phyloP scores from a whole-genome alignment of 306 rosid genomes.

The Begonia peltatifolia region DNA sequence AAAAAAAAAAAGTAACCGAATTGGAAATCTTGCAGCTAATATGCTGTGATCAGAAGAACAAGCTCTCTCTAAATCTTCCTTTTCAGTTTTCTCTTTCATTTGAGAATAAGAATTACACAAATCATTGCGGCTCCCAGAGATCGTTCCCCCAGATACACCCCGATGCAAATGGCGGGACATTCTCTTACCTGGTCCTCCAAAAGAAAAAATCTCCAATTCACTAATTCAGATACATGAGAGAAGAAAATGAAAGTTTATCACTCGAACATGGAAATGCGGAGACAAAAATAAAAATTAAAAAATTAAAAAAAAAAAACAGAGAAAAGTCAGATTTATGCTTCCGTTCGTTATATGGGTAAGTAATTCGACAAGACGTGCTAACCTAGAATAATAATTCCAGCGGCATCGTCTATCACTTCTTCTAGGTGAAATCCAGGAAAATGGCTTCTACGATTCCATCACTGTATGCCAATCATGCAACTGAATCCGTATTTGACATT shows the following conservation, averaged over 20 bases:
- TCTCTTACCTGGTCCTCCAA: constrained; percentile 18
- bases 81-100: constrained; percentile 57
- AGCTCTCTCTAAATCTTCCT: constrained; percentile 58
- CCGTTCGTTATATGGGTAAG: too few relatives aligned
- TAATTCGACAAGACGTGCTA: too few relatives aligned
- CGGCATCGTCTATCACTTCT: too few relatives aligned
- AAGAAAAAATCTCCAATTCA: neutral
- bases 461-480: too few relatives aligned
- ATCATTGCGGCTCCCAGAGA: constrained; percentile 38
- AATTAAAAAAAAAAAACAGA: too few relatives aligned
- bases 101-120: constrained; percentile 36
- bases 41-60: constrained; percentile 16
- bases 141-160: constrained; percentile 50
- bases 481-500: too few relatives aligned
- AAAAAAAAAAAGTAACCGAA: constrained; percentile 27
- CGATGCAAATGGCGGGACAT: constrained; percentile 75
- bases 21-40: constrained; percentile 17
- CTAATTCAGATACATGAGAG: neutral
- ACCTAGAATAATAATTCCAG: too few relatives aligned
- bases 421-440: too few relatives aligned
- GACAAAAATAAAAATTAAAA: neutral
- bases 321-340: too few relatives aligned
- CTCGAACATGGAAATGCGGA: neutral
- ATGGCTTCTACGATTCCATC: too few relatives aligned
- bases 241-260: neutral